Evolutionary conservation across 2,329 filamentous ascomycete genomes (phyloP), one percentile per base, ranked within the genome.

Genomic region (Apiospora malaysiana): DNA sequence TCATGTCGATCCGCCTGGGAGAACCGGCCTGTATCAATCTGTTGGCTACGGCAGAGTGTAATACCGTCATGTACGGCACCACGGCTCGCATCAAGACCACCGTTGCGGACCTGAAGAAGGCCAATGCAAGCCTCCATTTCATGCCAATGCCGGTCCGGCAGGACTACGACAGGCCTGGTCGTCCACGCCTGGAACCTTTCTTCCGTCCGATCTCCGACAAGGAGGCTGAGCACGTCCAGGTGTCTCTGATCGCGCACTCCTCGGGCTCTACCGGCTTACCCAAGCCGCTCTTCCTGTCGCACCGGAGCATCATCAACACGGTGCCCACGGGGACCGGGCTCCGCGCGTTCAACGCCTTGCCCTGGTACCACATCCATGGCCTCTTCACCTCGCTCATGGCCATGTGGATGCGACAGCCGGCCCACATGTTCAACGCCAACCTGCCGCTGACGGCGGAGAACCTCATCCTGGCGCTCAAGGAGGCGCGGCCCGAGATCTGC

Each of bases 191-290:
- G 7, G 72, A 75, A 23, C 76, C 77, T 3, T 78, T 79, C 46
- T 16, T 71, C 2, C 74, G 77, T 9, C 71, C 71, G 9, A 78
- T 78, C 63, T 18, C 32, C 18, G 56, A 63, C 56, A 73, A 72
- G 72, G 32, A 80, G 76, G 67, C 73, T 46, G 73, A 82, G 73
- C 74, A 78, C 49, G 23, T 75, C 68, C 80, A 80, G 66, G 73
- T 79, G 0, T 81, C 81, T 0, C 73, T 85, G 43, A 84, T 85
- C 40, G 79, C 83, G 51, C 85, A 86, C 72, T 86, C 85, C 0
- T 86, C 84, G 0, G 85, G 85, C 0, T 85, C 84, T 1, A 86
- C 84, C 0, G 84, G 84, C 0, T 79, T 82, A 4, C 84, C 84
- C 0, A 86, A 86, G 71, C 83, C 84, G 4, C 76, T 86, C 23